Conservation (phyloP, 495 filamentous ascomycete species). For the Xylaria nigripes region DNA sequence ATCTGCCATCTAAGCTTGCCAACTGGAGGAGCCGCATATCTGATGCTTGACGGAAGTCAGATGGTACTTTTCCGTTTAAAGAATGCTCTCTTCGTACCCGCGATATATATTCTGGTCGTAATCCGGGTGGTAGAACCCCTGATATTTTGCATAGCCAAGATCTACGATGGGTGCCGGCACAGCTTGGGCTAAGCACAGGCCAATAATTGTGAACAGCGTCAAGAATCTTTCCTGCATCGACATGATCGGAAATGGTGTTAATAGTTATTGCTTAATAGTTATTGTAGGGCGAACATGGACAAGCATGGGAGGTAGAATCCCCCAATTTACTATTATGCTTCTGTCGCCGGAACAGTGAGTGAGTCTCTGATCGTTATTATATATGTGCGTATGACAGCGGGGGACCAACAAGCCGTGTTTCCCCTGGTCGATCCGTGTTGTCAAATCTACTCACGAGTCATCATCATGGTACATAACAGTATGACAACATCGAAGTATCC, state of each 20-base stretch:
- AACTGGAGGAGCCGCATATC: slow-evolving; percentile 27
- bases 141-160: slow-evolving; percentile 25
- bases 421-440: background rate
- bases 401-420: background rate
- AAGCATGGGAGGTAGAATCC: background rate
- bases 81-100: slow-evolving; percentile 11
- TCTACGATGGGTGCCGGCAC: slow-evolving; percentile 20
- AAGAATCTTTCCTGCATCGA: slow-evolving; percentile 9
- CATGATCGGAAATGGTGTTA: background rate
- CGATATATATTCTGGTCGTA: slow-evolving; percentile 20
- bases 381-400: background rate
- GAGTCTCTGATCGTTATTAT: background rate
- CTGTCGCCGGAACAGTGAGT: background rate
- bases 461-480: background rate
- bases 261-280: too few species aligned
- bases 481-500: background rate
- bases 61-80: background rate
- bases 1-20: slow-evolving; percentile 27
- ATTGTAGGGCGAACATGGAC: background rate
- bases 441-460: background rate
- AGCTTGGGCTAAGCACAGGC: background rate
- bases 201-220: background rate
- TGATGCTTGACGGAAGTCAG: slow-evolving; percentile 18
- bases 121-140: slow-evolving; percentile 22
- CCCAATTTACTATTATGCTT: too few species aligned